phyloP scores from a whole-genome alignment of 495 filamentous ascomycete genomes.

The Podospora appendiculata region DNA sequence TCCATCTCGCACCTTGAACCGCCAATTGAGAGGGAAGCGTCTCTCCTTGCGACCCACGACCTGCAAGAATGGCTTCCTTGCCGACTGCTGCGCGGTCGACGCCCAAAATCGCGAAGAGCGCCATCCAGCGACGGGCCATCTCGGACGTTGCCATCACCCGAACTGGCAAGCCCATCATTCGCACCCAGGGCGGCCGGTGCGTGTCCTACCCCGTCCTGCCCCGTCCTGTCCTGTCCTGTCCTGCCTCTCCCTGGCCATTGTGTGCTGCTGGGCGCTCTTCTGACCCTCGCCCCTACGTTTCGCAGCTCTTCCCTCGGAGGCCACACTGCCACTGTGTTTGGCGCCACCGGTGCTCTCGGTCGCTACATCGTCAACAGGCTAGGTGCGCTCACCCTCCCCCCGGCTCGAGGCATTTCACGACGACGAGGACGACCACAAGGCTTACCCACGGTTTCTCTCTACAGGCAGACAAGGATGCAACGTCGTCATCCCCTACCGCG shows the following conservation, averaged over 20 bases:
- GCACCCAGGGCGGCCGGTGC: conserved; percentile 77
- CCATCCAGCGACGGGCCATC: conserved; percentile 43
- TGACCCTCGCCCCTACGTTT: not conserved
- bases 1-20: conserved; percentile 3
- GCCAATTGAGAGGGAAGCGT: conserved; percentile 25
- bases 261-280: too few species aligned
- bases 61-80: conserved; percentile 40
- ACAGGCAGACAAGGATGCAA: conserved; percentile 85
- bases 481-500: conserved; percentile 86
- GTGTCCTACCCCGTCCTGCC: conserved; percentile 18
- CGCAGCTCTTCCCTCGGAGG: conserved; percentile 46
- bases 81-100: conserved; percentile 39
- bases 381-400: conserved; percentile 46
- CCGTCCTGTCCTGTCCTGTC: conserved; percentile 38
- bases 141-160: conserved; percentile 78
- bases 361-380: conserved; percentile 96
- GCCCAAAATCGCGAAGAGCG: conserved; percentile 17
- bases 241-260: conserved; percentile 60
- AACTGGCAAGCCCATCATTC: conserved; percentile 80
- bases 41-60: conserved; percentile 26
- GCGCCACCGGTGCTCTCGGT: conserved; percentile 91
- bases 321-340: conserved; percentile 95
- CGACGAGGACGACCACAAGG: conserved; percentile 26
- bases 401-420: conserved; percentile 12
- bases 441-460: not conserved